Conservation (phyloP, 225 moss, liverwort and hornwort species). For the Asterella californica region DNA sequence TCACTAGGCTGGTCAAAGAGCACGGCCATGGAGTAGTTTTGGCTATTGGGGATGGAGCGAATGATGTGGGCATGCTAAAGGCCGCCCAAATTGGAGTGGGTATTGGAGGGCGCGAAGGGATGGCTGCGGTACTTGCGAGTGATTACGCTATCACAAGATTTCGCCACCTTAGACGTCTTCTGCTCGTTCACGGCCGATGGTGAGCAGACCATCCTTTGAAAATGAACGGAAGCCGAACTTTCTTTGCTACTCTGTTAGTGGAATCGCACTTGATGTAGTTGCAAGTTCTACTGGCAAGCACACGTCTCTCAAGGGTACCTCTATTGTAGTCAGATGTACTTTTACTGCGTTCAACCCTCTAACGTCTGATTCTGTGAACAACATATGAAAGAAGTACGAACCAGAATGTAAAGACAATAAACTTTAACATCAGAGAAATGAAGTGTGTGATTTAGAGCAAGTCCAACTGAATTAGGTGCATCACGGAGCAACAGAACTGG, state of each 20-base stretch:
- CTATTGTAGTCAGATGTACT: too few species aligned
- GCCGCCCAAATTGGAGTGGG: constrained; percentile 91
- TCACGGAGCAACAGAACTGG: too few species aligned
- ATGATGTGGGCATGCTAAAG: constrained; percentile 97
- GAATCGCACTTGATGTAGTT: too few species aligned
- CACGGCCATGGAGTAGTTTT: constrained; percentile 56
- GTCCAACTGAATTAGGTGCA: too few species aligned
- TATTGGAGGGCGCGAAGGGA: constrained; percentile 83
- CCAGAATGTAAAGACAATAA: too few species aligned
- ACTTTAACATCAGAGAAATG: too few species aligned
- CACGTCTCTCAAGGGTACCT: too few species aligned
- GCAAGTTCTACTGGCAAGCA: too few species aligned
- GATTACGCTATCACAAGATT: constrained; percentile 90
- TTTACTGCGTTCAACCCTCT: too few species aligned
- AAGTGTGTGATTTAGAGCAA: too few species aligned
- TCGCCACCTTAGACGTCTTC: constrained; percentile 67
- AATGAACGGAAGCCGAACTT: neutral
- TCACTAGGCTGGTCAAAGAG: constrained; percentile 69
- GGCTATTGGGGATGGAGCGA: constrained; percentile 95
- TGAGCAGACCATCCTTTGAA: constrained; percentile 6
- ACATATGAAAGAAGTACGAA: too few species aligned
- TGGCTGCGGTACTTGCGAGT: constrained; percentile 86
- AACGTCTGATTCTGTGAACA: too few species aligned
- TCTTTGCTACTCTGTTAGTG: neutral
- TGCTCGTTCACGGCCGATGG: constrained; percentile 84